Base-by-base conservation (phyloP, 106 monocot species). In the Dioscorea dumetorum region DNA sequence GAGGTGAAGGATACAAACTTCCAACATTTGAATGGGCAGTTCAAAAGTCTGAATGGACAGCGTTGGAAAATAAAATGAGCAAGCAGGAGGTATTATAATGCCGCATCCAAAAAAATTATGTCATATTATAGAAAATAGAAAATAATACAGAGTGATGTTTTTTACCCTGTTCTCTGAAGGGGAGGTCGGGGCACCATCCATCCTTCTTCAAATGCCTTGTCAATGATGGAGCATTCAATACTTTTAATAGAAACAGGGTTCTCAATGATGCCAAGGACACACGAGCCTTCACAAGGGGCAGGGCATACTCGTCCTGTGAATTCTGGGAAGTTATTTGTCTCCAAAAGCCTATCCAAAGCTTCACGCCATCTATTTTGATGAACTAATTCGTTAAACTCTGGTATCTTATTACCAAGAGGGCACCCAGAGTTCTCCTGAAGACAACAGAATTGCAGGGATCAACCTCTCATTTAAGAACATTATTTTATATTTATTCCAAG, bases 281-380 rank as follows among this genome's bases (percentile, higher is more conserved):
- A 99, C 6, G 99, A 87, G 48, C 99, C 99, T 75, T 99, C 99
- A 66, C 99, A 99, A 13, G 99, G 99, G 34, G 99, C 93, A 34
- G 99, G 99, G 58, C 99, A 99, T 19, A 99, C 99, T 31, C 99
- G 82, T 4, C 99, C 99, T 33, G 99, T 99, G 66, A 99, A 99
- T 68, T 99, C 99, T 24, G 99, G 99, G 31, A 99, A 99, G 81
- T 99, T 99, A 78, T 99, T 93, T n/a, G 99, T 99, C 77, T 99
- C 99, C 33, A 93, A 79, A 70, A 99, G 85, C 59, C 99, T 76
- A 57, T 99, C 99, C 72, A 99, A 68, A 48, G 99, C 99, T 74
- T 93, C 99, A 64, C 79, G 93, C 99, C 93, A 93, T 53, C 90
- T 80, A 68, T 90, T 83, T 60, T 93, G 99, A 76, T 99, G 87